Conservation (phyloP, 768 basidiomycete genomes). For the Russula brevipes region DNA sequence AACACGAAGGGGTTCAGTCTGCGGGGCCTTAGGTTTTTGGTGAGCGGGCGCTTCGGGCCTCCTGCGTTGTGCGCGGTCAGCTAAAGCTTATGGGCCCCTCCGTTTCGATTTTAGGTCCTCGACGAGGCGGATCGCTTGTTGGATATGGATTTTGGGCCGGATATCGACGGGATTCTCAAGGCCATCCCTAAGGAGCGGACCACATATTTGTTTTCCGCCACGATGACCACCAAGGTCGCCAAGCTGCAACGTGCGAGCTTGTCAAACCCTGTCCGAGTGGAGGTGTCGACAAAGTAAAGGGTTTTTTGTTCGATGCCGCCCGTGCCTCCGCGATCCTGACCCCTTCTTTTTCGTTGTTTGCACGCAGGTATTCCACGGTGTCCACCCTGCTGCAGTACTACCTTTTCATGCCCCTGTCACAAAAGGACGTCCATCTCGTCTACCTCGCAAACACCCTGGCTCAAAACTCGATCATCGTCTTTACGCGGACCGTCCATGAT, state of each 20-base stretch:
- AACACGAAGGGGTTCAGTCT: slow-evolving; percentile 96
- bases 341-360: not conserved
- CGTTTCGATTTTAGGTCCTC: slow-evolving; percentile 59
- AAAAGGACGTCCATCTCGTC: slow-evolving; percentile 89
- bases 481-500: slow-evolving; percentile 93
- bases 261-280: slow-evolving; percentile 84
- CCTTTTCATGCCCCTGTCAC: slow-evolving; percentile 83
- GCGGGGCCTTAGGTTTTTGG: slow-evolving; percentile 80
- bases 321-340: not conserved
- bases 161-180: slow-evolving; percentile 95
- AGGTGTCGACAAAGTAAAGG: slow-evolving; percentile 86
- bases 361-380: slow-evolving; percentile 87
- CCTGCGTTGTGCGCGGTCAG: not conserved
- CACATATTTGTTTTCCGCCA: slow-evolving; percentile 96
- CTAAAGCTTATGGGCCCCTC: not conserved
- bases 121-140: slow-evolving; percentile 95
- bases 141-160: slow-evolving; percentile 94
- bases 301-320: not conserved
- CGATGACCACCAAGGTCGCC: slow-evolving; percentile 98
- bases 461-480: slow-evolving; percentile 91
- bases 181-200: slow-evolving; percentile 90
- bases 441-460: slow-evolving; percentile 85
- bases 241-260: slow-evolving; percentile 94
- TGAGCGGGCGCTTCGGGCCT: slow-evolving; percentile 36
- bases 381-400: slow-evolving; percentile 94